Evolutionary conservation across 2,329 filamentous ascomycete species (phyloP).

Genomic region (Ascochyta viciae-villosae): DNA sequence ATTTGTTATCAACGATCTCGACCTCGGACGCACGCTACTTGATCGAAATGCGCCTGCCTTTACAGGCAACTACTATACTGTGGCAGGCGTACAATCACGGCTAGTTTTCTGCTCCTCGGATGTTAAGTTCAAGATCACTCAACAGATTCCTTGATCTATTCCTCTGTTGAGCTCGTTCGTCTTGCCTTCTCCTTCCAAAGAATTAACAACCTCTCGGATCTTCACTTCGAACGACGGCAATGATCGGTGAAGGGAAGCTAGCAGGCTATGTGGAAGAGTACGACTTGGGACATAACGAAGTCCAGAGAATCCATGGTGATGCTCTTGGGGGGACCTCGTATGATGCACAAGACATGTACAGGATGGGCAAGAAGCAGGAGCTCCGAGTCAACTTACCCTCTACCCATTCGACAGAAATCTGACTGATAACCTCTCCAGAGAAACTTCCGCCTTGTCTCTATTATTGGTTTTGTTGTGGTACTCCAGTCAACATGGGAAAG

Average conservation of each 20-base stretch:
- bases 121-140: background rate
- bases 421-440: constrained; percentile 16
- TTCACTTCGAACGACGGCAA: constrained; percentile 2
- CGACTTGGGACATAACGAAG: constrained; percentile 11
- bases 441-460: constrained; percentile 27
- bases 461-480: constrained; percentile 27
- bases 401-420: background rate
- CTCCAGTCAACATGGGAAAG: constrained; percentile 31
- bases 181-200: background rate
- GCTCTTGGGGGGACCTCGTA: constrained; percentile 20
- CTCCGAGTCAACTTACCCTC: constrained; percentile 17
- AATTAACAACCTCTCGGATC: background rate
- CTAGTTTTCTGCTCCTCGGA: background rate
- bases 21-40: background rate
- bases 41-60: background rate
- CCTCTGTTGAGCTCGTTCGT: background rate
- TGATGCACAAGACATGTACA: constrained; percentile 30
- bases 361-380: constrained; percentile 34
- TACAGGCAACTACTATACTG: background rate
- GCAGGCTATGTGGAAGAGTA: constrained; percentile 20
- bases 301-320: constrained; percentile 11
- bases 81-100: background rate
- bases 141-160: background rate
- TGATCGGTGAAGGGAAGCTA: constrained; percentile 9
- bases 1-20: background rate